Conservation (phyloP, 2,329 filamentous ascomycete species). For the Pseudogymnoascus sp. region DNA sequence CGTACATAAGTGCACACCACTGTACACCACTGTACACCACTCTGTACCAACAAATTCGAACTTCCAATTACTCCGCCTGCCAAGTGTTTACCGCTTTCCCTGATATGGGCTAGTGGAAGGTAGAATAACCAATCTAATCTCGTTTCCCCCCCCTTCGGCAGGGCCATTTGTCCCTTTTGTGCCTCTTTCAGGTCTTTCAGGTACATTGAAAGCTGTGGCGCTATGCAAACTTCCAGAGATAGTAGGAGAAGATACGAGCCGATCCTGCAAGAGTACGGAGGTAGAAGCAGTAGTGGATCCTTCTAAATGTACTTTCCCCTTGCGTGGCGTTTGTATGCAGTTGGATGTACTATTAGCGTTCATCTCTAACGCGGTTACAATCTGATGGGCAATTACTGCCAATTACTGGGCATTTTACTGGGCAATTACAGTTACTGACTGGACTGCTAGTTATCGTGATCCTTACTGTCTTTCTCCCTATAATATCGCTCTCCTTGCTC, state of each 20-base stretch:
- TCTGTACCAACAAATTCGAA: not conserved
- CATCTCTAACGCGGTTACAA: not conserved
- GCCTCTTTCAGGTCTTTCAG: not conserved
- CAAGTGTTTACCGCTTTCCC: not conserved
- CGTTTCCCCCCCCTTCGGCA: not conserved
- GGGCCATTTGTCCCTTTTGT: not conserved
- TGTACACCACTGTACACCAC: too few species aligned
- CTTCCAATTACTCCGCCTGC: constrained; percentile 9
- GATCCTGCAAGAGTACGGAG: constrained; percentile 7
- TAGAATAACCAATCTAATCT: constrained; percentile 2
- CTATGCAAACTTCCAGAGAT: not conserved
- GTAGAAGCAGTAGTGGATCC: not conserved
- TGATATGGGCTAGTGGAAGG: not conserved
- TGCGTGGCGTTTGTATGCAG: not conserved
- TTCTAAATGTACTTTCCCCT: not conserved
- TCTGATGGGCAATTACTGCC: not conserved
- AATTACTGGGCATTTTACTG: not conserved
- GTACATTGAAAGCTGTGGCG: not conserved
- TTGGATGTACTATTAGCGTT: not conserved
- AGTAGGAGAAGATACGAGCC: not conserved
- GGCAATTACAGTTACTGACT: not conserved
- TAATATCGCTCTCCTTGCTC: not conserved
- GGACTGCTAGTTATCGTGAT: constrained; percentile 4
- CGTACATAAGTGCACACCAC: not conserved
- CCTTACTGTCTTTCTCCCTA: constrained; percentile 3